Evolutionary conservation across 2,329 filamentous ascomycete species (phyloP).

Genomic region (Clonostachys chloroleuca): DNA sequence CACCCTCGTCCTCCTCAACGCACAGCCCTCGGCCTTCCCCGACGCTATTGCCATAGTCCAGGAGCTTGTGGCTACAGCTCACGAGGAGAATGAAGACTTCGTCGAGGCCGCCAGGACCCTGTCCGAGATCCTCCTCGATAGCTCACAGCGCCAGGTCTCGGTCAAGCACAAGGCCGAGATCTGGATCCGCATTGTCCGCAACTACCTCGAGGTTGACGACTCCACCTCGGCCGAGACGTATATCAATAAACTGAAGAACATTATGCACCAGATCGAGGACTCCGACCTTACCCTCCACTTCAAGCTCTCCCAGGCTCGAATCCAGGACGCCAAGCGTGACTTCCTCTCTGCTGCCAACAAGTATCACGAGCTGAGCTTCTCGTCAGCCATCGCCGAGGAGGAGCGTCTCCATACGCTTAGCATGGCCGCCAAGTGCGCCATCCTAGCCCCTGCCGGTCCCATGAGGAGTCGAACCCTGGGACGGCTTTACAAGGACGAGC

Average conservation of each 20-base stretch:
- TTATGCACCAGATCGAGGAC: slow-evolving; percentile 76
- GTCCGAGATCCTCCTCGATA: slow-evolving; percentile 82
- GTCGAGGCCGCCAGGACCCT: slow-evolving; percentile 72
- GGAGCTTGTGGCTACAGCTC: slow-evolving; percentile 75
- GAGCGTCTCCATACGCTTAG: slow-evolving; percentile 81
- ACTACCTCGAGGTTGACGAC: slow-evolving; percentile 93
- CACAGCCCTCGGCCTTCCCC: slow-evolving; percentile 64
- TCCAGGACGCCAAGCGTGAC: slow-evolving; percentile 83
- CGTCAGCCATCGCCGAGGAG: slow-evolving; percentile 72
- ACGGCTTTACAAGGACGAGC: slow-evolving; percentile 89
- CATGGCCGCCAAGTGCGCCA: slow-evolving; percentile 86
- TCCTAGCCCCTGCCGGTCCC: slow-evolving; percentile 88
- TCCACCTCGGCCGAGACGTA: slow-evolving; percentile 79
- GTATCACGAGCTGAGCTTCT: slow-evolving; percentile 84
- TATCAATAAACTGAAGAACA: slow-evolving; percentile 91
- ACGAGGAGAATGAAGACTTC: slow-evolving; percentile 81
- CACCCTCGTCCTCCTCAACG: slow-evolving; percentile 62
- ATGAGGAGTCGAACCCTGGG: slow-evolving; percentile 75
- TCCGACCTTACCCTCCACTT: slow-evolving; percentile 77
- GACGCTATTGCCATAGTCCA: slow-evolving; percentile 80
- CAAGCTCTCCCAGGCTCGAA: slow-evolving; percentile 85
- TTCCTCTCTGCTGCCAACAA: slow-evolving; percentile 85
- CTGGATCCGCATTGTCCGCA: slow-evolving; percentile 91
- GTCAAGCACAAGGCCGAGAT: slow-evolving; percentile 78
- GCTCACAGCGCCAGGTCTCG: slow-evolving; percentile 77